phyloP scores from a whole-genome alignment of 2,329 filamentous ascomycete species.

The Sclerotinia glacialis region DNA sequence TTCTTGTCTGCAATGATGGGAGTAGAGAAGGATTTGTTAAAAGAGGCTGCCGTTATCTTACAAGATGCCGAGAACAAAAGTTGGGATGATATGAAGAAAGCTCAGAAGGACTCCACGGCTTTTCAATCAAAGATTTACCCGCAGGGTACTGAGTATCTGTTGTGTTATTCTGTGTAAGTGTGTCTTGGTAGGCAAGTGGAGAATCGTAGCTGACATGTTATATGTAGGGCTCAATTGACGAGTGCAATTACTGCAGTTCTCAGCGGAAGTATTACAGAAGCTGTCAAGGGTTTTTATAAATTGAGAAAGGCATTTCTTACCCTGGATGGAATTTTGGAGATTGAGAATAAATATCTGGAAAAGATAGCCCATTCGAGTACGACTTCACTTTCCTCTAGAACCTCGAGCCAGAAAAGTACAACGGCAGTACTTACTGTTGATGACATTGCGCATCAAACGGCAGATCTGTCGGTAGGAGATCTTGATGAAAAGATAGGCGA shows the following conservation, averaged over 20 bases:
- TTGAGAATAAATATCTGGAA: conserved; percentile 60
- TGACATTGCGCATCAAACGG: conserved; percentile 8
- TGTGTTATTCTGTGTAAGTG: conserved; percentile 64
- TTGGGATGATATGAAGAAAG: conserved; percentile 71
- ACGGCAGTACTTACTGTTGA: conserved; percentile 1
- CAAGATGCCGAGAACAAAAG: conserved; percentile 73
- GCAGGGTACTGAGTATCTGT: conserved; percentile 79
- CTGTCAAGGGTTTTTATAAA: conserved; percentile 88
- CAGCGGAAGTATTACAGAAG: conserved; percentile 90
- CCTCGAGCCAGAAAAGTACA: neutral
- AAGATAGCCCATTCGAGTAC: conserved; percentile 31
- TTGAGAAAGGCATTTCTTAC: conserved; percentile 83
- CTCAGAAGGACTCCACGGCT: conserved; percentile 63
- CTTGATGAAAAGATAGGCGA: conserved; percentile 8
- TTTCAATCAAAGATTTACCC: conserved; percentile 62
- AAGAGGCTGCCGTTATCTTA: conserved; percentile 70
- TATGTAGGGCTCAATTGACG: conserved; percentile 74
- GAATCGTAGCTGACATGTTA: conserved; percentile 6
- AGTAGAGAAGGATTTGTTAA: conserved; percentile 90
- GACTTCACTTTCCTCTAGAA: conserved; percentile 24
- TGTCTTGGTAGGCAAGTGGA: conserved; percentile 9
- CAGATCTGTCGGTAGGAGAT: conserved; percentile 4
- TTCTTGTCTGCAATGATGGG: conserved; percentile 86
- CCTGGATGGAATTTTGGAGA: conserved; percentile 73
- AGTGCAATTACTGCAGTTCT: conserved; percentile 82